Base-by-base conservation (phyloP, 2,329 filamentous ascomycete genomes). In the Fusarium anguioides region DNA sequence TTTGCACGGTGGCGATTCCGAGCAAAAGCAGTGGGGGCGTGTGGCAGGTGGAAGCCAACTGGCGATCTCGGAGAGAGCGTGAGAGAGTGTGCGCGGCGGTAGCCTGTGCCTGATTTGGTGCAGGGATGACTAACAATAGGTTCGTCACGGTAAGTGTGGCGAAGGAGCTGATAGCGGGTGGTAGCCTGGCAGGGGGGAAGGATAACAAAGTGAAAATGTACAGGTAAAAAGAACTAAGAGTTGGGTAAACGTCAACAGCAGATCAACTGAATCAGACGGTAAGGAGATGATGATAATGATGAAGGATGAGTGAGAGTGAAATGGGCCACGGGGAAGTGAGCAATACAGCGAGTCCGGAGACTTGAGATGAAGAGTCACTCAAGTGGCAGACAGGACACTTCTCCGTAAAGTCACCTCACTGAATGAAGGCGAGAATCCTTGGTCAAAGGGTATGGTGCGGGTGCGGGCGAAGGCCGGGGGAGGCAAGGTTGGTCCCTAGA, bases 51-150 rank as follows among this genome's bases (percentile, higher is more conserved):
- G 72, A 71, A 70, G 72, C 72, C 70, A 71, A 68, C 63, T 77
- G 77, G 76, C 77, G 78, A 78, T 74, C 76, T 78, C 77, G 78
- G 78, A 78, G 76, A 71, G 60, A 68, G 72, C 73, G 74, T 73
- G 56, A 70, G 65, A 61, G 72, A 71, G 73, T 72, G 71, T 31
- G 27, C 69, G 71, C 63, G 69, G 65, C 66, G 68, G 68, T 61
- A 71, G 71, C 66, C 69, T 72, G 60, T 62, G 69, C 62, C 60
- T 65, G 64, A 51, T 54, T 59, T 53, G 52, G 63, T 56, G 59
- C 63, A 67, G 48, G 61, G 63, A 72, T 72, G 70, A 72, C 70
- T 71, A 68, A 72, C 60, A 60, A 37, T 57, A 49, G 20, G 55
- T 66, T 67, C 42, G 69, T 70, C 60, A 68, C 71, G 52, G 54